These are phyloP conservation scores for Erigeron canadensis DNA, from an alignment of 129 eudicot species.

Conservation along the genomic window DNA sequence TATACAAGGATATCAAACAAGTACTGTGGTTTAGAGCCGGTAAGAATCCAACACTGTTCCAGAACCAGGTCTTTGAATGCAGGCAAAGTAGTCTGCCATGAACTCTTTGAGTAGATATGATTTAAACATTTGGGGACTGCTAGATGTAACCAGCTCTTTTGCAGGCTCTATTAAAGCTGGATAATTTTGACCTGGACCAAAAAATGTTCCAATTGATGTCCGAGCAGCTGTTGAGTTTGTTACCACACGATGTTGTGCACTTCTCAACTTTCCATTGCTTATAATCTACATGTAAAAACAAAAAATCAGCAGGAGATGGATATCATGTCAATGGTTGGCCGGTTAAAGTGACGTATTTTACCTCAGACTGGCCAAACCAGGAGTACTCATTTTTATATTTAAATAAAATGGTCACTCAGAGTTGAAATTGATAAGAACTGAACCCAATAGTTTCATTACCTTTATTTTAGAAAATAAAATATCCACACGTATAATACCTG, in stretches of 20 bases:
- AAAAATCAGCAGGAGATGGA: not conserved
- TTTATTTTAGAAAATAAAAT: not conserved
- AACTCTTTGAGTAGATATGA: slow-evolving; percentile 33
- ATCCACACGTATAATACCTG: slow-evolving; percentile 19
- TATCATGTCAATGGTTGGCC: not conserved
- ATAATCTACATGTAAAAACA: slow-evolving; percentile 30
- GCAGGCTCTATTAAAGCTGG: slow-evolving; percentile 40
- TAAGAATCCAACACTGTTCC: slow-evolving; percentile 31
- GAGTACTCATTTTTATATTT: too few species aligned
- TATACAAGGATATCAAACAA: too few species aligned
- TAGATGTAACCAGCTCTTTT: slow-evolving; percentile 15
- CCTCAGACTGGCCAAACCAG: too few species aligned
- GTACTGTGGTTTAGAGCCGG: not conserved
- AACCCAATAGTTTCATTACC: too few species aligned
- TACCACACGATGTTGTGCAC: slow-evolving; percentile 45
- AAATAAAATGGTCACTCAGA: not conserved
- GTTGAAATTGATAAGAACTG: not conserved
- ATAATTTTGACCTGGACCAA: slow-evolving; percentile 35
- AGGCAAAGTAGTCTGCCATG: slow-evolving; percentile 9
- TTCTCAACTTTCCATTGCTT: slow-evolving; percentile 42
- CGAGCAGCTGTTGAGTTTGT: slow-evolving; percentile 29
- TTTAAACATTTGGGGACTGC: not conserved
- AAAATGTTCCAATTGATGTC: slow-evolving; percentile 40
- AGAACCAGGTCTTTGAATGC: slow-evolving; percentile 5
- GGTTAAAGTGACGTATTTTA: not conserved